Base-by-base conservation (phyloP, 2,329 filamentous ascomycete genomes). In the Penicillium janthinellum region DNA sequence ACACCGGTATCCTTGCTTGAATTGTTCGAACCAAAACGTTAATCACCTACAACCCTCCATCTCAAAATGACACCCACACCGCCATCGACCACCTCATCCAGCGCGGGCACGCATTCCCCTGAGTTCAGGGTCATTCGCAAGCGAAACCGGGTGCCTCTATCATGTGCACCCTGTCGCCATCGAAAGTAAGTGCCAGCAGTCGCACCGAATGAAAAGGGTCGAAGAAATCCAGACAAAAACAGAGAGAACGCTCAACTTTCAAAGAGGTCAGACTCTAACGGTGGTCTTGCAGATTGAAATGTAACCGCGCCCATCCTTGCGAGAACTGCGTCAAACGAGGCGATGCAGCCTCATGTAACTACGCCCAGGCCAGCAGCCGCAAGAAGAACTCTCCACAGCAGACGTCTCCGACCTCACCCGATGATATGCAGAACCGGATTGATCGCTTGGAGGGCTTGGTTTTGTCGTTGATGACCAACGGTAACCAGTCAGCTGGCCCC, bases 351-450 rank as follows among this genome's bases (percentile, higher is more conserved):
- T 90, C 91, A 58, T 98, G 94, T 79, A 90, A 89, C 66, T 98
- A 97, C 81, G 92, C 92, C 49, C 80, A 84, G 68, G 78, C 82
- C 37, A 81, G 77, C 55, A 84, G 87, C 54, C 86, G 91, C 68
- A 95, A 91, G 78, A 96, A 91, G 83, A 88, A 77, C 58, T 69
- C 70, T 8, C 67, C 77, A 39, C 82, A 81, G 71, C 85, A 88
- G 76, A 84, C 79, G 56, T 67, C 79, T 54, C 78, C 86, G 78
- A 82, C 84, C 58, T 82, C 84, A 68, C 92, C 94, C 52, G 93
- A 96, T 83, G 94, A 97, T 77, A 97, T 98, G 94, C 94, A 98
- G 80, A 96, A 96, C 73, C 90, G 95, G 75, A 98, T 98, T 79
- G 93, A 98, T 81, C 87, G 94, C 70, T 83, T 98, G 66, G 94